Evolutionary conservation across 208 protist genomes (phyloP).

Genomic region (Trypanosomatidae sp.): DNA sequence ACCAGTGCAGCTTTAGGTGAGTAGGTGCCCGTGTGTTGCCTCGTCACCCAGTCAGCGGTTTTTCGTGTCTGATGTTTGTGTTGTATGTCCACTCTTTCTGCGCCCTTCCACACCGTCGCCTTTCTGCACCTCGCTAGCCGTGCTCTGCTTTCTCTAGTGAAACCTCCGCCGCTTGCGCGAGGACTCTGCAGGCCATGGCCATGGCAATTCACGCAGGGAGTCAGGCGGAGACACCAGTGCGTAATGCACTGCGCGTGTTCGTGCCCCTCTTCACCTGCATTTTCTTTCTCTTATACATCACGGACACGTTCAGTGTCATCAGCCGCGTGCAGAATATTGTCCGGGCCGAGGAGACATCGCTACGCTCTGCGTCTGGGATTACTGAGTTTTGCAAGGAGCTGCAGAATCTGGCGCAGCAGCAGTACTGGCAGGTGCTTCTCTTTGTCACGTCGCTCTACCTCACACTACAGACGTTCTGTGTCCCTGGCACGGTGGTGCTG

Average conservation of each 20-base stretch:
- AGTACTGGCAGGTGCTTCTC: constrained; percentile 43
- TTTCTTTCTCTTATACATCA: constrained; percentile 39
- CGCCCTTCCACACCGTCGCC: background rate
- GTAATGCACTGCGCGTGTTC: constrained; percentile 15
- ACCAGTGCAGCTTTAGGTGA: background rate
- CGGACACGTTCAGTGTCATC: constrained; percentile 37
- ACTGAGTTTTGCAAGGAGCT: constrained; percentile 44
- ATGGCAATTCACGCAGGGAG: constrained; percentile 26
- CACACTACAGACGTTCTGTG: constrained; percentile 84
- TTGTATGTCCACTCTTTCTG: background rate
- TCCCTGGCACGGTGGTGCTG: constrained; percentile 88
- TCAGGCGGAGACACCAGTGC: constrained; percentile 5
- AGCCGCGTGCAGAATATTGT: constrained; percentile 27
- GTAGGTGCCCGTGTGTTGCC: background rate
- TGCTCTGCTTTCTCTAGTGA: background rate
- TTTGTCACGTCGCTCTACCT: constrained; percentile 59
- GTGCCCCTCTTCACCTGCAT: constrained; percentile 24
- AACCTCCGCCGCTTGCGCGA: background rate
- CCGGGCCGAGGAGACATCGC: constrained; percentile 24
- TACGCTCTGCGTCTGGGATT: constrained; percentile 43
- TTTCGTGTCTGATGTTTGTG: background rate
- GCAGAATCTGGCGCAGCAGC: constrained; percentile 31
- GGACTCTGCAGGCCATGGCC: constrained; percentile 11
- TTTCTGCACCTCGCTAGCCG: background rate
- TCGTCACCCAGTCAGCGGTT: too few species aligned